Evolutionary conservation across 805 yeast genomes (phyloP).

Genomic region (Hanseniaspora clermontiae): DNA sequence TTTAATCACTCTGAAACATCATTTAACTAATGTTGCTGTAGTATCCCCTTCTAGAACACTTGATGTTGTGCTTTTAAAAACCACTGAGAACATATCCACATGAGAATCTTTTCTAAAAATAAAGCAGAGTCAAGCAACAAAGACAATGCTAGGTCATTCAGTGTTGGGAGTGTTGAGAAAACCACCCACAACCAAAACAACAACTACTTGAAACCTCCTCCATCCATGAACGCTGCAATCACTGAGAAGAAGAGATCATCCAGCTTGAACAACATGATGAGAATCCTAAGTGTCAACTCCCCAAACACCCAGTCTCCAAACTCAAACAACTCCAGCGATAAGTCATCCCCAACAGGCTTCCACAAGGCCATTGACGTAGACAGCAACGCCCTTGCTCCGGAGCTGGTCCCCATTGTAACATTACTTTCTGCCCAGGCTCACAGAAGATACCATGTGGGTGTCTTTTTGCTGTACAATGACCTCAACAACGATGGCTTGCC

Average conservation of each 20-base stretch:
- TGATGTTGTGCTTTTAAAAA: no score
- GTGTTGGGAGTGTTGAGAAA: conserved; percentile 5
- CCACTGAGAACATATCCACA: conserved; percentile 10
- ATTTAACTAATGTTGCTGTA: no score
- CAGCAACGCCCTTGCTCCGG: conserved; percentile 25
- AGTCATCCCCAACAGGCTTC: conserved; percentile 4
- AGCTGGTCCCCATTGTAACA: conserved; percentile 55
- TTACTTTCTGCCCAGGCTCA: conserved; percentile 60
- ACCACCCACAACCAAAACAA: background rate
- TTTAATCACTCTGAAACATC: no score
- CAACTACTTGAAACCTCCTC: conserved; percentile 3
- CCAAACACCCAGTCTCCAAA: background rate
- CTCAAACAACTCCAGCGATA: background rate
- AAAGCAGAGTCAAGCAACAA: conserved; percentile 11
- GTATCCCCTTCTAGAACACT: no score
- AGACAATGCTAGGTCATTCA: background rate
- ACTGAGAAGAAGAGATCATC: conserved; percentile 10
- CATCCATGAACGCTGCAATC: conserved; percentile 1
- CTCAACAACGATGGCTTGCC: conserved; percentile 78
- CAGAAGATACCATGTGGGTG: conserved; percentile 64
- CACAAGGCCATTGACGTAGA: conserved; percentile 13
- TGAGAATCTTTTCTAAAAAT: conserved; percentile 15
- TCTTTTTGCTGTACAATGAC: conserved; percentile 60
- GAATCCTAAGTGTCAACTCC: conserved; percentile 9
- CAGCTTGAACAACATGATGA: conserved; percentile 10